Conservation (phyloP, 129 eudicot genomes). For the Smallanthus sonchifolius region DNA sequence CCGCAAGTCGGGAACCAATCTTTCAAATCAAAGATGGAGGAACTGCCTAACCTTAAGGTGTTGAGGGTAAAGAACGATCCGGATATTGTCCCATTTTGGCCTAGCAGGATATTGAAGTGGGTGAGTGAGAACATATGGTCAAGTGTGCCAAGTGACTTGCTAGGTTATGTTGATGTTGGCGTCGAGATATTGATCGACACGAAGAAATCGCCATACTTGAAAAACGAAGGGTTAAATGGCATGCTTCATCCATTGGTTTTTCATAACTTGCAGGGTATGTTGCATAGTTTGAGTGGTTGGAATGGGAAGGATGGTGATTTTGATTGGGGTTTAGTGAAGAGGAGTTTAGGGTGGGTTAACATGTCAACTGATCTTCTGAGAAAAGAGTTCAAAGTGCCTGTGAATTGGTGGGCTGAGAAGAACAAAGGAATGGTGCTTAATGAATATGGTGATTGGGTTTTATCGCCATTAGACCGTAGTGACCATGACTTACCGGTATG, state of each 20-base stretch:
- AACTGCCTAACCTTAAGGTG: constrained; percentile 27
- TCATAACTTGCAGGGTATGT: constrained; percentile 26
- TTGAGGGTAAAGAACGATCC: constrained; percentile 12
- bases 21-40: constrained; percentile 15
- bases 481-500: constrained; percentile 22
- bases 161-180: constrained; percentile 26
- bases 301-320: constrained; percentile 23
- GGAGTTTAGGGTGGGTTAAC: constrained; percentile 23
- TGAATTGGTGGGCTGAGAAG: constrained; percentile 27
- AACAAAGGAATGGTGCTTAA: constrained; percentile 24
- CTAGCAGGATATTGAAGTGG: constrained; percentile 20
- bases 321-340: constrained; percentile 10
- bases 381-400: constrained; percentile 14
- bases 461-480: constrained; percentile 15
- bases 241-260: not conserved
- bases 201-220: constrained; percentile 20
- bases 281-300: constrained; percentile 31
- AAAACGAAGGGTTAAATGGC: not conserved
- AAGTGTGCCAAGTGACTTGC: constrained; percentile 9
- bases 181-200: constrained; percentile 23
- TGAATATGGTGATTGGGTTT: constrained; percentile 28
- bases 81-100: constrained; percentile 30
- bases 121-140: not conserved
- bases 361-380: constrained; percentile 14
- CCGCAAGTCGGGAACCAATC: constrained; percentile 29